Percentiles rank a stretch among this genome's conserved stretches.
Conservation (phyloP, 2,329 filamentous ascomycete species). For the Phialemoniopsis sp. region DNA sequence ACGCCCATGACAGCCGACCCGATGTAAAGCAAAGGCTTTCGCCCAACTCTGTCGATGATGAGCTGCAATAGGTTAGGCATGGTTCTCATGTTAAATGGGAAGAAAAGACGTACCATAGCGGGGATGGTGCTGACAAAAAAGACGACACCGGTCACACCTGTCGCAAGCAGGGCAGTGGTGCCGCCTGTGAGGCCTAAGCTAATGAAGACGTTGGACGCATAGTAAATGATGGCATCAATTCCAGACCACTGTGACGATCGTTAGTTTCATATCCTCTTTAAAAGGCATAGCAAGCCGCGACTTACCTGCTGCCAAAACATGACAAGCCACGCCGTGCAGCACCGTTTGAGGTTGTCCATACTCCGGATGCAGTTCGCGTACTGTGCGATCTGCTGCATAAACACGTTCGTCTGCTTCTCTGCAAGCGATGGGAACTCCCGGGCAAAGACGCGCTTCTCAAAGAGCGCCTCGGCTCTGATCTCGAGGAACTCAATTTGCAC, state of each 20-base stretch:
- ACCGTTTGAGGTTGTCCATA: conserved; percentile 46
- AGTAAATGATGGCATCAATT: conserved; percentile 37
- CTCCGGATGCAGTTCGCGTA: conserved; percentile 42
- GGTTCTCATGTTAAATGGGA: background rate
- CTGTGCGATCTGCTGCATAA: conserved; percentile 40
- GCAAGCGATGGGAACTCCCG: conserved; percentile 38
- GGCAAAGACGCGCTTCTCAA: conserved; percentile 35
- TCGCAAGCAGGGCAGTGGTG: conserved; percentile 55
- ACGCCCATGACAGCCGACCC: conserved; percentile 32
- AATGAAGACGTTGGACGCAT: conserved; percentile 62
- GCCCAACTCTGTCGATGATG: conserved; percentile 34
- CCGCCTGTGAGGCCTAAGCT: conserved; percentile 58
- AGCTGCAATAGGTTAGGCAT: conserved; percentile 45
- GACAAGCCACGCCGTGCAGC: conserved; percentile 33
- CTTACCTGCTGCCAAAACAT: conserved; percentile 49
- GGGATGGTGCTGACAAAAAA: conserved; percentile 28
- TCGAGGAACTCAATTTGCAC: conserved; percentile 39
- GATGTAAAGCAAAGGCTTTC: conserved; percentile 30
- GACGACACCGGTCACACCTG: conserved; percentile 59
- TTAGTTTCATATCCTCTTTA: background rate
- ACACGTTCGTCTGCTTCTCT: conserved; percentile 34
- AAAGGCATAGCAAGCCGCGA: background rate
- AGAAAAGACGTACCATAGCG: conserved; percentile 10
- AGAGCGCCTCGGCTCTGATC: conserved; percentile 39
- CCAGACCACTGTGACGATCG: conserved; percentile 17